Percentiles rank a stretch among this genome's conserved stretches.
These are phyloP conservation scores for Epichloe aotearoae DNA, from an alignment of 2,329 filamentous ascomycete genomes.

Conservation along the genomic window DNA sequence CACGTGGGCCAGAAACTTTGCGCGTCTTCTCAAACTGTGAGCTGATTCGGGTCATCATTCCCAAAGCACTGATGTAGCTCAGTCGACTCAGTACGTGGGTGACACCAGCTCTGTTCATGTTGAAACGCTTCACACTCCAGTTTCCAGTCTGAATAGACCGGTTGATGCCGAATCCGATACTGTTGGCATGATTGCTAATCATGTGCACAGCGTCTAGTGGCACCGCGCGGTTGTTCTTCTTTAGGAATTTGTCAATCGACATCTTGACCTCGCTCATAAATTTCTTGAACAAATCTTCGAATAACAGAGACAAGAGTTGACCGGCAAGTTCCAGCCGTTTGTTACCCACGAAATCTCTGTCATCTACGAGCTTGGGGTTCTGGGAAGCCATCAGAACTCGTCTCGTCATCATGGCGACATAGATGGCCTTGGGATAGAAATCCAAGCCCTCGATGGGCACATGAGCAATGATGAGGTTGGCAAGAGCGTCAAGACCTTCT, in stretches of 20 bases:
- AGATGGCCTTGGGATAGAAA: slow-evolving; percentile 93
- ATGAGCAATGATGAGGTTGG: slow-evolving; percentile 87
- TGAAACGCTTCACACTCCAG: slow-evolving; percentile 95
- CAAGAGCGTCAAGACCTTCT: slow-evolving; percentile 83
- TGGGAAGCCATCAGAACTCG: slow-evolving; percentile 88
- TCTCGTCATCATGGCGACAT: slow-evolving; percentile 95
- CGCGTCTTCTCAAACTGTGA: slow-evolving; percentile 98
- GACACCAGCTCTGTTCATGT: slow-evolving; percentile 94
- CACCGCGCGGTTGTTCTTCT: slow-evolving; percentile 81
- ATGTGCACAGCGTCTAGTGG: slow-evolving; percentile 79
- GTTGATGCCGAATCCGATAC: slow-evolving; percentile 87
- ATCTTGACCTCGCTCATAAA: slow-evolving; percentile 82
- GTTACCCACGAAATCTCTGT: slow-evolving; percentile 95
- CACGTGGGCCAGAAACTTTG: slow-evolving; percentile 91
- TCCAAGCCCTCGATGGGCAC: slow-evolving; percentile 85
- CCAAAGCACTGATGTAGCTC: slow-evolving; percentile 90
- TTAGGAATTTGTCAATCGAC: slow-evolving; percentile 89
- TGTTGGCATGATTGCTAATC: slow-evolving; percentile 70
- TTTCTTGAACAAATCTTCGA: slow-evolving; percentile 96
- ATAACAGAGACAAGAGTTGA: slow-evolving; percentile 82
- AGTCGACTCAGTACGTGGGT: slow-evolving; percentile 91
- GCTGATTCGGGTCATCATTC: slow-evolving; percentile 99
- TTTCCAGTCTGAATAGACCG: slow-evolving; percentile 95
- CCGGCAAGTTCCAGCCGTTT: slow-evolving; percentile 91
- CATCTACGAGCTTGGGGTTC: slow-evolving; percentile 80